A percentile compares a stretch with the other conserved stretches of the same genome.
phyloP scores from a whole-genome alignment of 2,329 filamentous ascomycete species.

The Zymoseptoria passerinii region DNA sequence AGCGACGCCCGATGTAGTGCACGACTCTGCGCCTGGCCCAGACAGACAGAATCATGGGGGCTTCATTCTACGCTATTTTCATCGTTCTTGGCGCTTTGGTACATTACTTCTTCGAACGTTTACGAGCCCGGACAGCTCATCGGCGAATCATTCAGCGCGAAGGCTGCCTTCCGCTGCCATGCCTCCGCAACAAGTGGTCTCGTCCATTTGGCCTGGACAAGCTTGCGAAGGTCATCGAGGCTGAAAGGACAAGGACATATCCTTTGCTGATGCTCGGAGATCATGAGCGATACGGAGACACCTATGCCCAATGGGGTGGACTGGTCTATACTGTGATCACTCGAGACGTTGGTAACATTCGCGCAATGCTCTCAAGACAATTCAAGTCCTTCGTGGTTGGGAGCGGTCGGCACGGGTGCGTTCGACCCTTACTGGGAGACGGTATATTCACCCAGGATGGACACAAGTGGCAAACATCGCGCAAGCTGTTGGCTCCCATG shows the following conservation, averaged over 20 bases:
- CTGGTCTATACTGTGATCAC: slow-evolving; percentile 5
- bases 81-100: not conserved
- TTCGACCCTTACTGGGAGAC: slow-evolving; percentile 2
- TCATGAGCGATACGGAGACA: slow-evolving; percentile 5
- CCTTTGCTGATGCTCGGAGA: slow-evolving; percentile 9
- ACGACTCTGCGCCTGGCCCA: not conserved
- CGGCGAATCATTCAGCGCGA: not conserved
- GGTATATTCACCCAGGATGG: slow-evolving; percentile 10
- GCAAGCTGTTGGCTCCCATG: slow-evolving; percentile 4
- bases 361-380: slow-evolving; percentile 2
- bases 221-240: not conserved
- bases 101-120: not conserved
- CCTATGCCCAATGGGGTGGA: slow-evolving; percentile 7
- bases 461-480: slow-evolving; percentile 2
- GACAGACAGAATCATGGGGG: not conserved
- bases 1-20: not conserved
- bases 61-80: not conserved
- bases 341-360: slow-evolving; percentile 3
- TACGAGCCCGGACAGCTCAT: not conserved
- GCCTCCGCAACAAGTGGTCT: slow-evolving; percentile 3
- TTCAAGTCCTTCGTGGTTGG: slow-evolving; percentile 6
- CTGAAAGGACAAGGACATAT: slow-evolving; percentile 3
- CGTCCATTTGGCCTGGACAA: slow-evolving; percentile 6
- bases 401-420: slow-evolving; percentile 1
- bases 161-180: not conserved